Conservation (phyloP, 257 asterid species). For the Paraleonurus japonicus region DNA sequence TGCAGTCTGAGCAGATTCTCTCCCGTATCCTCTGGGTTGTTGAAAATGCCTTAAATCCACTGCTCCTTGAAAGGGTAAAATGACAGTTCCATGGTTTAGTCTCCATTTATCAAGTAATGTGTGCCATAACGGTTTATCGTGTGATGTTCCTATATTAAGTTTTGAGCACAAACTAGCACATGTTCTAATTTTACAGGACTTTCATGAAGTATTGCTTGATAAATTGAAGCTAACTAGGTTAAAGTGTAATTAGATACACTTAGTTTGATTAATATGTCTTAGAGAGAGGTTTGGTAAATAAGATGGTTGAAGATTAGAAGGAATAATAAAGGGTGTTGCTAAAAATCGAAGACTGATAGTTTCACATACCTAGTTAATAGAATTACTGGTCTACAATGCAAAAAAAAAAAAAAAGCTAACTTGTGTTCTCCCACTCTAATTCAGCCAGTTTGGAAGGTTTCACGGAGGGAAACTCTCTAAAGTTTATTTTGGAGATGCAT, state of each 20-base stretch:
- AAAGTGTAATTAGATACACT: neutral
- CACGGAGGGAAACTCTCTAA: neutral
- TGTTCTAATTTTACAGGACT: neutral
- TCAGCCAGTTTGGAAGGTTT: slow-evolving; percentile 10
- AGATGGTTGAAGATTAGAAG: slow-evolving; percentile 3
- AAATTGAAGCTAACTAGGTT: slow-evolving; percentile 7
- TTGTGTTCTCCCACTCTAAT: neutral
- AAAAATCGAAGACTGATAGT: slow-evolving; percentile 13
- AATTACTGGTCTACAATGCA: neutral
- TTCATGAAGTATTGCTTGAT: slow-evolving; percentile 5
- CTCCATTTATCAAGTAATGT: slow-evolving; percentile 11
- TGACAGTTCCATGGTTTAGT: slow-evolving; percentile 6
- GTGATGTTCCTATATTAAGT: neutral
- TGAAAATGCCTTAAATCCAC: slow-evolving; percentile 75
- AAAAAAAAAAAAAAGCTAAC: neutral
- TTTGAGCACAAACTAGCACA: slow-evolving; percentile 5
- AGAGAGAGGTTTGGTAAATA: neutral
- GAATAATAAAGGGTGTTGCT: neutral
- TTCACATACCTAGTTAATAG: neutral
- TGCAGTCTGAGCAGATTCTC: slow-evolving; percentile 60
- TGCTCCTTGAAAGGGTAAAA: slow-evolving; percentile 72
- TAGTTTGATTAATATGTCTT: neutral
- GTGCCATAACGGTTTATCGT: slow-evolving; percentile 2
- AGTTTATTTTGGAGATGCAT: slow-evolving; percentile 3
- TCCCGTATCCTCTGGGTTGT: slow-evolving; percentile 82